A percentile compares a stretch with the other conserved stretches of the same genome.
Evolutionary conservation across 257 asterid species (phyloP).

Genomic region (Nicotiana tomentosiformis): DNA sequence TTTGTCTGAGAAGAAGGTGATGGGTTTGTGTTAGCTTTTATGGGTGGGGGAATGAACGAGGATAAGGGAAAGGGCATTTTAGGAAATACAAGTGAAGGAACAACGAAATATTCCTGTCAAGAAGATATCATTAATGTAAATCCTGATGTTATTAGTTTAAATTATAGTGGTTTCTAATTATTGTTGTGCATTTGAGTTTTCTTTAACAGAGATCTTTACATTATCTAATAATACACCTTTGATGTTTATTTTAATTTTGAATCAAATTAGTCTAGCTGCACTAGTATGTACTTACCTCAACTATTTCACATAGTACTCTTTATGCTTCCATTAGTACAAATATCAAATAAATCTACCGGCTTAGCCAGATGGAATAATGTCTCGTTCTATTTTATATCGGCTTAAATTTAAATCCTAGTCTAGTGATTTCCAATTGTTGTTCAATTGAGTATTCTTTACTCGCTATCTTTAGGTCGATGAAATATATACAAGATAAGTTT

Average conservation of each 20-base stretch:
- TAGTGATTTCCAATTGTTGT: not conserved
- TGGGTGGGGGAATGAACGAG: not conserved
- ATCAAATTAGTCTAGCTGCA: no score
- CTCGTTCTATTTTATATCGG: no score
- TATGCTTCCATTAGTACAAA: no score
- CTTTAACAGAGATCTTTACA: not conserved
- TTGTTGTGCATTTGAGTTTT: not conserved
- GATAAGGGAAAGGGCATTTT: not conserved
- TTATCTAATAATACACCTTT: not conserved
- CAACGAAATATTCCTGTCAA: constrained; percentile 2
- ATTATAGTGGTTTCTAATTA: not conserved
- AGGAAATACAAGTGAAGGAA: not conserved
- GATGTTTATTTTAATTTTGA: no score
- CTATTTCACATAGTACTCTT: no score
- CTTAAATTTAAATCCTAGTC: no score
- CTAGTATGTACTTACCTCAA: no score
- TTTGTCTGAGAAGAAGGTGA: not conserved
- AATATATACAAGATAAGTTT: not conserved
- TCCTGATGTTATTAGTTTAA: not conserved
- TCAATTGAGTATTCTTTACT: not conserved
- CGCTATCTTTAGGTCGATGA: not conserved
- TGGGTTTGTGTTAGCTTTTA: not conserved
- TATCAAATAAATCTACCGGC: no score
- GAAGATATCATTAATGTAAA: not conserved
- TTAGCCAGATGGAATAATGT: no score